Percentiles rank a stretch among this genome's conserved stretches.
phyloP scores from a whole-genome alignment of 495 filamentous ascomycete genomes.

The Penicillium fimorum region DNA sequence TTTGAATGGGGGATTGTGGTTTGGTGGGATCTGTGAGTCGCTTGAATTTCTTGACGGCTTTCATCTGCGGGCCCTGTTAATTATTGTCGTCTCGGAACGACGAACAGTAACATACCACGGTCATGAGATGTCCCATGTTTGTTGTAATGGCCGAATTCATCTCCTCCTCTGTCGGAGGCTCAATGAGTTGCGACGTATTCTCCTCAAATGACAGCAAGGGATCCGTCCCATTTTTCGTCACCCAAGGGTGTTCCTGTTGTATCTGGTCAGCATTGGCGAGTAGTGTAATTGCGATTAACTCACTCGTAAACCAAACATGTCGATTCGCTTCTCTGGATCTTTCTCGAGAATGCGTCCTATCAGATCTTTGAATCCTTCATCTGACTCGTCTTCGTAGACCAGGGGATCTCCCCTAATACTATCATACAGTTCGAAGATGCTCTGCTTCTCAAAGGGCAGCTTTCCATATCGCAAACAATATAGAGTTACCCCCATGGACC shows the following conservation, averaged over 20 bases:
- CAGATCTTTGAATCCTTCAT: constrained; percentile 64
- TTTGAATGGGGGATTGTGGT: constrained; percentile 51
- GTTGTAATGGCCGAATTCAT: constrained; percentile 86
- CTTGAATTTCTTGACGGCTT: constrained; percentile 88
- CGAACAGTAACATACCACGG: constrained; percentile 61
- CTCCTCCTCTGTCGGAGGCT: constrained; percentile 82
- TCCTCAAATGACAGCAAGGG: constrained; percentile 77
- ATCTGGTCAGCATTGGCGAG: constrained; percentile 9
- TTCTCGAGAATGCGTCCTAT: constrained; percentile 71
- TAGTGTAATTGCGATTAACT: constrained; percentile 24
- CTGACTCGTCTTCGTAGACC: constrained; percentile 44
- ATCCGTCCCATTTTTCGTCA: constrained; percentile 79
- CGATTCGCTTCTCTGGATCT: constrained; percentile 74
- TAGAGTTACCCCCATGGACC: constrained; percentile 96
- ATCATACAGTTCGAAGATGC: constrained; percentile 83
- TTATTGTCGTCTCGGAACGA: background rate
- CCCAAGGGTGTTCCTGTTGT: constrained; percentile 85
- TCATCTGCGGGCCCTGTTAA: constrained; percentile 61
- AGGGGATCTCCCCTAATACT: constrained; percentile 70
- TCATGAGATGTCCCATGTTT: constrained; percentile 78
- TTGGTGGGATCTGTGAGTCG: constrained; percentile 48
- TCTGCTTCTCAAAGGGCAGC: constrained; percentile 77
- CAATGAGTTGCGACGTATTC: constrained; percentile 78
- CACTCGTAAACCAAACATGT: constrained; percentile 78
- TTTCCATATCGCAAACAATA: constrained; percentile 89